Base-by-base conservation (phyloP, 805 yeast species). In the Yueomyces sinensis region DNA sequence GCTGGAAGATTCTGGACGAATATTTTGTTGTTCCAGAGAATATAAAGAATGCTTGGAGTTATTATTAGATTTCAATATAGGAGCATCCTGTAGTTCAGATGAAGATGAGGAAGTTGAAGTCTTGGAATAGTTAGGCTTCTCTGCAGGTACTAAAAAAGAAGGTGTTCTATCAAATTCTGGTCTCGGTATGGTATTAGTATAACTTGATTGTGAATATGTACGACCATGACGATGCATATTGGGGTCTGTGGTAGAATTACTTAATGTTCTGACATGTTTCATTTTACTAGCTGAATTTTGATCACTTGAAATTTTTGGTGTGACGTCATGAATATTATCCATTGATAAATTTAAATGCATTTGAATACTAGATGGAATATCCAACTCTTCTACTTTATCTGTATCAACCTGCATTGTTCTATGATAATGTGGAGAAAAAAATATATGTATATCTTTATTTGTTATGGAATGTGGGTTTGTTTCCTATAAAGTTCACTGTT, bases 301-400 rank as follows among this genome's bases (percentile, higher is more conserved):
- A 20, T 20, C 24, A 7, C 28, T 25, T 11, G 28, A 11, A 25
- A n/a, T 13, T 2, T 25, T 25, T 9, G 28, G 28, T 5, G 15
- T 13, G 6, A 5, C 28, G 6, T 13, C 5, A 11, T 9, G 15
- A 5, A 15, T 4, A 23, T 23, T 13, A 16, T 18, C n/a, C 27
- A 35, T 28, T 11, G 37, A 28, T 3, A 27, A 23, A 9, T 36
- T 32, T 17, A 52, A 38, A 31, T 41, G 45, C 30, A 44, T 36
- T 33, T 49, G 53, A 32, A 54, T 29, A 23, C 40, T 39, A 7
- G 46, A 39, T 9, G 59, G 59, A 7, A 54, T 35, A 36, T 54
- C 57, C 5, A 54, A 35, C 33, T 49, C 54, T 34, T 25, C 28
- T 11, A 9, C 6, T 9, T 25, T 7, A 25, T 25, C 28, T 13